phyloP scores from a whole-genome alignment of 2,329 filamentous ascomycete genomes.

The Talaromyces atroroseus region DNA sequence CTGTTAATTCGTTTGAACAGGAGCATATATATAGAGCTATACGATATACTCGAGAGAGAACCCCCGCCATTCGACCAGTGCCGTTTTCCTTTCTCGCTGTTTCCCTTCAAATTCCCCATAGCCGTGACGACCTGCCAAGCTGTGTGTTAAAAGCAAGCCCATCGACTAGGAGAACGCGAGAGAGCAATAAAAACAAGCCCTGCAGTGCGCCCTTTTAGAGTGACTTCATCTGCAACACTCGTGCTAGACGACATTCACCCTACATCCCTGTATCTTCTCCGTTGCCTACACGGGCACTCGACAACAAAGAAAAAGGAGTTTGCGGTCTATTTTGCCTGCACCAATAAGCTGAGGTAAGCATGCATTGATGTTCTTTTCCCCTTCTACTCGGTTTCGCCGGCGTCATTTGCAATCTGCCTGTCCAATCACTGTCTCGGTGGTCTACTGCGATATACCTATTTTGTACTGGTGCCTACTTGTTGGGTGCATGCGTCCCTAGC shows the following conservation, averaged over 20 bases:
- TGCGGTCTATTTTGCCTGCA: conserved; percentile 2
- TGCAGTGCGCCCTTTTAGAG: not conserved
- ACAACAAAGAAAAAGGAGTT: not conserved
- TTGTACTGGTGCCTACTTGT: not conserved
- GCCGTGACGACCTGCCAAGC: conserved; percentile 8
- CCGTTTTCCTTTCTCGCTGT: not conserved
- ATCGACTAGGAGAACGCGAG: not conserved
- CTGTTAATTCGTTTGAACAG: not conserved
- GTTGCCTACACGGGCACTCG: conserved; percentile 1
- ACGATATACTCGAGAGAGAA: not conserved
- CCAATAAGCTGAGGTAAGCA: conserved; percentile 10
- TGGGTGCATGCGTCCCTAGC: not conserved
- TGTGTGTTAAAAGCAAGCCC: not conserved
- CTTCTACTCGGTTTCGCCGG: conserved; percentile 4
- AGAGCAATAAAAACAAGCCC: not conserved
- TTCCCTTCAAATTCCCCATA: not conserved
- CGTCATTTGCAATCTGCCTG: not conserved
- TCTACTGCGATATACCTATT: conserved; percentile 1
- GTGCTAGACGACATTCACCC: not conserved
- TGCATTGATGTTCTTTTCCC: conserved; percentile 7
- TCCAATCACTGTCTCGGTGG: not conserved
- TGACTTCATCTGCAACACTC: not conserved
- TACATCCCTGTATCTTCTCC: not conserved
- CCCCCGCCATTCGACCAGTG: not conserved
- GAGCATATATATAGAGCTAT: not conserved